Evolutionary conservation across 768 basidiomycete species (phyloP), one percentile per base, ranked within the genome.

Genomic region (Fibroporia radiculosa): DNA sequence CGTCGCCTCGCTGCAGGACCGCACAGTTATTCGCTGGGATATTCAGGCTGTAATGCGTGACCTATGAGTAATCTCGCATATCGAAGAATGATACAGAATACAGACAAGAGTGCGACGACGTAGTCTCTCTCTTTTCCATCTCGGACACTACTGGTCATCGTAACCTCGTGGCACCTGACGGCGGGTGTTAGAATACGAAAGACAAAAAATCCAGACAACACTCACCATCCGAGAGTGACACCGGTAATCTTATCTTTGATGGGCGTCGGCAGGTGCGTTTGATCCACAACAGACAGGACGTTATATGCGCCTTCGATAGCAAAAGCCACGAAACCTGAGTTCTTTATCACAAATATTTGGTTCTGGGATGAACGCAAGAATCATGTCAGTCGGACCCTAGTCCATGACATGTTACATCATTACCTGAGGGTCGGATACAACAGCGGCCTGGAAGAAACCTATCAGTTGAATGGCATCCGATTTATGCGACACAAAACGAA

Each of bases 1-100:
- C 84, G 52, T 91, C 84, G 13, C 84, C 86, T 13, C 77, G 73
- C 60, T 91, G 89, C 38, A 91, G 70, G 47, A 90, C 84, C 28
- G 86, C 89, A 56, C 88, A 90, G 59, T 91, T 91, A 56, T 78
- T 89, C 22, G 88, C 88, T 6, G 88, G 88, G 38, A 89, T 86
- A 52, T 88, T 81, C 59, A 89, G 63, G 67, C 83, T 87, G 47
- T 31, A 11, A 13, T 18, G 22, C 5, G 24, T 25, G 12, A 24
- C 28, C 28, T 5, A 36, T 19, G 20, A 34, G 40, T 26, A 13
- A 52, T 38, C 12, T 1, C 16, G 39, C 28, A 41, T 19, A 28
- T 28, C 42, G 22, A 47, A 50, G n/a, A n/a, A n/a, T n/a, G n/a
- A n/a, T n/a, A 32, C 7, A 32, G 20, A 45, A 47, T n/a, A 58